Evolutionary conservation across 139 green algal species (phyloP).

Genomic region (Volvox reticuliferus): DNA sequence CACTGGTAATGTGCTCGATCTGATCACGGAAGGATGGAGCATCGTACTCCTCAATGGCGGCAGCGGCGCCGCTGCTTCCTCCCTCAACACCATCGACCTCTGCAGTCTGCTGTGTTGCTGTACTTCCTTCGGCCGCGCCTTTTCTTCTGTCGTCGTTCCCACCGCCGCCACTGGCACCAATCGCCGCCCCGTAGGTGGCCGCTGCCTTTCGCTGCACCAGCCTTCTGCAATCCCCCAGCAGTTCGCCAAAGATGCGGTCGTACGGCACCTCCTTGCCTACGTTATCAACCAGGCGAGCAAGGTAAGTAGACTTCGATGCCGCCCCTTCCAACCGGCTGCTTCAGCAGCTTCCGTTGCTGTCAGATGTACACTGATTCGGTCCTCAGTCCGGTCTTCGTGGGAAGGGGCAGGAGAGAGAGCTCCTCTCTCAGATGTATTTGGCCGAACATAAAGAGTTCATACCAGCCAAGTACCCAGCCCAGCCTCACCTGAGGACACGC

Average conservation of each 20-base stretch:
- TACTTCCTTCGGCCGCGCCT: background rate
- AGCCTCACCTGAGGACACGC: background rate
- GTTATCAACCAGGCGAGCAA: background rate
- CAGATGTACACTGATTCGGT: no score
- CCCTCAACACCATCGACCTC: background rate
- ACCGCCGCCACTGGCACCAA: background rate
- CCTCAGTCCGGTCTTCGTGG: no score
- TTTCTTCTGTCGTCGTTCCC: background rate
- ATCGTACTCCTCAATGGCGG: background rate
- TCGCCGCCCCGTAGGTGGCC: background rate
- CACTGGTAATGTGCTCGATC: constrained; percentile 47
- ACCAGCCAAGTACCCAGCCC: no score
- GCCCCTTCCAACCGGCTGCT: no score
- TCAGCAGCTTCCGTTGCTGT: no score
- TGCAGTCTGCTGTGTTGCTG: background rate
- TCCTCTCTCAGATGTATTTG: no score
- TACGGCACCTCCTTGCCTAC: constrained; percentile 42
- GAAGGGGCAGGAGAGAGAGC: no score
- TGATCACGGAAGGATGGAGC: background rate
- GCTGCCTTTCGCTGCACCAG: constrained; percentile 7
- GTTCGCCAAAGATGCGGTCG: constrained; percentile 49
- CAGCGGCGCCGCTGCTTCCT: background rate
- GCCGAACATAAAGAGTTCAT: no score
- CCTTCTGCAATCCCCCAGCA: constrained; percentile 44
- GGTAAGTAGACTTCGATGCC: no score